These are phyloP conservation scores for Filosporella fistucella DNA, from an alignment of 495 filamentous ascomycete genomes.

Conservation along the genomic window DNA sequence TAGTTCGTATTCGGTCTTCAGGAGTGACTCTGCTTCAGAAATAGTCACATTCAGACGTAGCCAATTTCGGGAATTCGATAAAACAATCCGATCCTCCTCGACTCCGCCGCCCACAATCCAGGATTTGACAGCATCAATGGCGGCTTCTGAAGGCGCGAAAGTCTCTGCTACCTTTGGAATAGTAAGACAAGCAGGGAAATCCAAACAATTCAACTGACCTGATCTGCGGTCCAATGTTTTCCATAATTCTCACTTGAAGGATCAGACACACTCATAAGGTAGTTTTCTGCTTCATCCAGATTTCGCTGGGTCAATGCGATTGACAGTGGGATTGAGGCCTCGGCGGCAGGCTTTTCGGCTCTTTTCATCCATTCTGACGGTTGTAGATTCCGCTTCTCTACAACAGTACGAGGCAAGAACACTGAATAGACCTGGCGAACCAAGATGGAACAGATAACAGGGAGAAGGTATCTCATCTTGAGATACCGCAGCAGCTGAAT, in stretches of 20 bases:
- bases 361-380: background rate
- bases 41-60: constrained; percentile 7
- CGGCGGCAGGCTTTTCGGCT: background rate
- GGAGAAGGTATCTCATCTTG: too few relatives aligned
- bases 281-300: constrained; percentile 40
- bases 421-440: too few relatives aligned
- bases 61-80: constrained; percentile 3
- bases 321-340: constrained; percentile 30
- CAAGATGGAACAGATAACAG: too few relatives aligned
- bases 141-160: constrained; percentile 2
- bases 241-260: constrained; percentile 14
- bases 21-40: constrained; percentile 11
- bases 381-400: background rate
- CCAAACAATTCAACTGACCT: background rate
- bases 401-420: background rate
- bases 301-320: constrained; percentile 48
- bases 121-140: background rate
- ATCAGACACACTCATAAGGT: constrained; percentile 40
- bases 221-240: constrained; percentile 11
- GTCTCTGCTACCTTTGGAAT: constrained; percentile 1
- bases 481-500: too few relatives aligned
- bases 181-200: background rate
- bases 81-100: constrained; percentile 4
- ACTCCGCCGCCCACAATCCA: constrained; percentile 7
- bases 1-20: constrained; percentile 12